Conservation (phyloP, 306 rosid genomes). For the Geum urbanum region DNA sequence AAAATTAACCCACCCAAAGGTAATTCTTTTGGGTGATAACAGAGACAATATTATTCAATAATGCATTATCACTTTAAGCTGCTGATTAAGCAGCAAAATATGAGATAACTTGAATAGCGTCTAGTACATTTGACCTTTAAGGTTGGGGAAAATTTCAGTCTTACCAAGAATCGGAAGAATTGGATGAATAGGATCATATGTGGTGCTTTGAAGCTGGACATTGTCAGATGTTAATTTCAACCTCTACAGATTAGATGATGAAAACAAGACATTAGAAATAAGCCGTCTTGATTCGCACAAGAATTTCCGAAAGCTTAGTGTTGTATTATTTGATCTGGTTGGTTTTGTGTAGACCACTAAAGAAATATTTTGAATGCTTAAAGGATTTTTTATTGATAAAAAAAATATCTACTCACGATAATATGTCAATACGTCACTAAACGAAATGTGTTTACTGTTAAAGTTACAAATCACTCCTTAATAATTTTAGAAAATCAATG, state of each 20-base stretch:
- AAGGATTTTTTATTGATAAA: too few species aligned
- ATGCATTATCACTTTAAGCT: slow-evolving; percentile 17
- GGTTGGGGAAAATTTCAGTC: neutral
- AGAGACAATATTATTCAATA: slow-evolving; percentile 6
- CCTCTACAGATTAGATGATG: too few species aligned
- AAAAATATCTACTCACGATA: neutral
- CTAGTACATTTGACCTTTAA: neutral
- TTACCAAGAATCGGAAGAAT: neutral
- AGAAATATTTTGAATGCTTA: too few species aligned
- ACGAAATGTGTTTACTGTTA: neutral
- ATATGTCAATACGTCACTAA: neutral
- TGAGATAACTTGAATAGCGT: neutral
- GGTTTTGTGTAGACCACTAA: too few species aligned
- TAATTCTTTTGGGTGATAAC: neutral
- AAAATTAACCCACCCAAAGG: neutral
- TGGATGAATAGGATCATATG: neutral
- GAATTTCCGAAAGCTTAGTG: too few species aligned
- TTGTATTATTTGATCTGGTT: too few species aligned
- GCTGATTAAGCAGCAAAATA: slow-evolving; percentile 14
- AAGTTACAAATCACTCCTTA: neutral
- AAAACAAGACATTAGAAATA: too few species aligned
- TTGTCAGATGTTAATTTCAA: neutral
- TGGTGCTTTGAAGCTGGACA: neutral
- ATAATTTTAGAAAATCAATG: slow-evolving; percentile 19
- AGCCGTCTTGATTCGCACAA: too few species aligned